Base-by-base conservation (phyloP, 176 grass and related monocot species). In the Carex cristatella region DNA sequence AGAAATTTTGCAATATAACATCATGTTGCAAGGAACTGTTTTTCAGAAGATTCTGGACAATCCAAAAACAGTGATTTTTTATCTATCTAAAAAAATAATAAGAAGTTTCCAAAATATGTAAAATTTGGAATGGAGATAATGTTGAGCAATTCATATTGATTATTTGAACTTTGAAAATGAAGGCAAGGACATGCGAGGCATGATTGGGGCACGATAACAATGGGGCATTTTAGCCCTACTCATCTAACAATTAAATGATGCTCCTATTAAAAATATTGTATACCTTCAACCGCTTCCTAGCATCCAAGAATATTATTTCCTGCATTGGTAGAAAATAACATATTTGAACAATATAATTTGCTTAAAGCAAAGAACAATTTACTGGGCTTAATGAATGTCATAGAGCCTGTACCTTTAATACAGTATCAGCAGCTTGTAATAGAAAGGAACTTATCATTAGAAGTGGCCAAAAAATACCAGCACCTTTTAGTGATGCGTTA, bases 221-320 rank as follows among this genome's bases (percentile, higher is more conserved):
- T 40, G 4, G 38, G 4, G 38, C 4, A 40, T 40, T 40, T 40
- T 40, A 40, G 5, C 38, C 38, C 38, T 40, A 40, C 38, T 40
- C 38, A 75, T 54, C 54, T 7, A 54, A 81, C 59, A 65, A 42
- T 9, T 40, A 81, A 12, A 13, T 23, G 10, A 65, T 61, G 16
- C 11, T 65, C 61, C 53, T 81, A 55, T 60, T 59, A 82, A n/a
- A 53, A 18, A 46, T 44, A 79, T 19, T 69, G 13, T 15, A 55
- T 94, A 98, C 95, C 96, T 99, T 92, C 79, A 99, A 83, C 88
- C 88, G 94, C 90, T 99, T 95, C 62, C 88, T 65, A 89, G 96
- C 91, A 89, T 99, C 79, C 88, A 79, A 81, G 86, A 99, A 99
- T 92, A 99, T 99, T 85, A 88, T 87, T 83, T 99, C 96, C 96